Evolutionary conservation across 2,329 filamentous ascomycete species (phyloP).

Genomic region (Camillea tinctor): DNA sequence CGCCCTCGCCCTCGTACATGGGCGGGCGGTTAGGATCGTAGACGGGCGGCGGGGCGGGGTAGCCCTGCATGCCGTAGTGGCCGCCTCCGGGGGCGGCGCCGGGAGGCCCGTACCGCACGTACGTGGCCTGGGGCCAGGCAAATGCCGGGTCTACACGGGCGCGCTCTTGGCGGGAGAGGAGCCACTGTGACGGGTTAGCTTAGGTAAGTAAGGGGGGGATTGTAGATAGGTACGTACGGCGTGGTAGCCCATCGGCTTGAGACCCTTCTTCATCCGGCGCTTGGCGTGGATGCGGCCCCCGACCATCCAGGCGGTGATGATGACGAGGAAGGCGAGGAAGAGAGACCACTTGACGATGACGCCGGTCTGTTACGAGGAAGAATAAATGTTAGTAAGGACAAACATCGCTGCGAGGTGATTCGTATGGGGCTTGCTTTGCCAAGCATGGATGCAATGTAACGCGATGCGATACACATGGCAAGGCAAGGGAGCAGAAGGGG

Average conservation of each 20-base stretch:
- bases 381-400: too few relatives aligned
- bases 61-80: constrained; percentile 44
- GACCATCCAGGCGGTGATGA: constrained; percentile 62
- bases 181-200: constrained; percentile 41
- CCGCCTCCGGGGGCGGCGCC: constrained; percentile 28
- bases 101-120: constrained; percentile 39
- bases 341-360: constrained; percentile 70
- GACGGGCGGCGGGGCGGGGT: constrained; percentile 54
- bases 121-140: constrained; percentile 42
- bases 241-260: constrained; percentile 68
- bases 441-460: too few relatives aligned
- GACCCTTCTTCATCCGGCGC: constrained; percentile 62
- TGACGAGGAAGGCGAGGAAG: constrained; percentile 58
- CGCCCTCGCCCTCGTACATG: constrained; percentile 45
- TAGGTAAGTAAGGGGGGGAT: background rate
- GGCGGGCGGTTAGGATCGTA: constrained; percentile 60
- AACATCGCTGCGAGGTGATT: too few relatives aligned
- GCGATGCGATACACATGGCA: too few relatives aligned
- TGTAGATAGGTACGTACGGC: constrained; percentile 46
- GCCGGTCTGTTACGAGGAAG: constrained; percentile 51
- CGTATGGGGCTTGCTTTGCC: background rate
- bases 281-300: constrained; percentile 71
- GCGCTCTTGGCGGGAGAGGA: constrained; percentile 48
- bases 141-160: constrained; percentile 50
- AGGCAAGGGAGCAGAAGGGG: background rate